phyloP scores from a whole-genome alignment of 345 rosid species.

The Brassica nigra region DNA sequence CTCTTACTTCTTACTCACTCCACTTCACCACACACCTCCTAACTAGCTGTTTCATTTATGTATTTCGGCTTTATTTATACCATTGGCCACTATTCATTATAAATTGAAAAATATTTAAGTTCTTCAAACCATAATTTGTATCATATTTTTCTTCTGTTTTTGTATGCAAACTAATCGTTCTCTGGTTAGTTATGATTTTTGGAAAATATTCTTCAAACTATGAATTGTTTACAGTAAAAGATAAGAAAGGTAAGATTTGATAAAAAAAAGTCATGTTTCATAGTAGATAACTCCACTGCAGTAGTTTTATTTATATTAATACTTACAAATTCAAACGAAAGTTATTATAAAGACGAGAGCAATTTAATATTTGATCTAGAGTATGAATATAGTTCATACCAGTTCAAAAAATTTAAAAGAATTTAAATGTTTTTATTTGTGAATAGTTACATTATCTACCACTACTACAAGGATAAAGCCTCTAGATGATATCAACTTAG shows the following conservation, averaged over 20 bases:
- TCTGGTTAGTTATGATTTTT: neutral
- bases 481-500: conserved; percentile 26
- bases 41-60: conserved; percentile 26
- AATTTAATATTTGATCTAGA: neutral
- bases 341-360: neutral
- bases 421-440: neutral
- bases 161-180: neutral
- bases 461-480: conserved; percentile 28
- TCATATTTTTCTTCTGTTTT: neutral
- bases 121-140: neutral
- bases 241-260: neutral
- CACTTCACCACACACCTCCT: conserved; percentile 46
- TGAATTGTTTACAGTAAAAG: neutral
- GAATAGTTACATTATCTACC: conserved; percentile 2
- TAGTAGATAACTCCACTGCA: neutral
- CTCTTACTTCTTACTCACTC: conserved; percentile 60
- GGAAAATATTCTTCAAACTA: neutral
- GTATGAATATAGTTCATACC: neutral
- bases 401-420: neutral
- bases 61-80: conserved; percentile 8
- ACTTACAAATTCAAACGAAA: neutral
- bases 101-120: neutral
- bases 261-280: neutral
- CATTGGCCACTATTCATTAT: neutral
- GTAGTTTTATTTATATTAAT: neutral